Conservation (phyloP, 192 early-diverging fungal genomes). For the Funneliformis geosporum region DNA sequence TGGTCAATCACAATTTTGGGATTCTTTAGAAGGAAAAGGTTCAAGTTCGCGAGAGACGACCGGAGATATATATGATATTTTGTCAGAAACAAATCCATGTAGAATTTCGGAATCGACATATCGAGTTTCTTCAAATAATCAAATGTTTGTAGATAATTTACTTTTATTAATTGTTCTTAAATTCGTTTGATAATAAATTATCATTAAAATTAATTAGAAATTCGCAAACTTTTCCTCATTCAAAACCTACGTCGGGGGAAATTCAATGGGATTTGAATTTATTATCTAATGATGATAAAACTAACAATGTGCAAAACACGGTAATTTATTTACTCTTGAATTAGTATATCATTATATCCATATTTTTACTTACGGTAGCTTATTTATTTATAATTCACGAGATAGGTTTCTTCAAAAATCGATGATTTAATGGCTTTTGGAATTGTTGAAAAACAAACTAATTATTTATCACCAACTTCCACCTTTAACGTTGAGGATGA, state of each 20-base stretch:
- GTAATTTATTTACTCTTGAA: not conserved
- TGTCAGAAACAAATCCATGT: not conserved
- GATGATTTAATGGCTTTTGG: slow-evolving; percentile 24
- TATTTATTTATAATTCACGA: not conserved
- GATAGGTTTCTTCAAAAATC: not conserved
- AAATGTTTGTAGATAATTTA: not conserved
- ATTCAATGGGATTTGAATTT: not conserved
- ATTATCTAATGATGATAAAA: not conserved
- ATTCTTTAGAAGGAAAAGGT: slow-evolving; percentile 14
- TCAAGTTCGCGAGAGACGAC: not conserved
- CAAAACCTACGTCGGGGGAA: not conserved
- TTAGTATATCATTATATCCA: not conserved
- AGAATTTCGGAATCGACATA: not conserved
- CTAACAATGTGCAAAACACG: not conserved
- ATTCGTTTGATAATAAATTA: not conserved
- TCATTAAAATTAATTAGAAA: not conserved
- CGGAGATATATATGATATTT: not conserved
- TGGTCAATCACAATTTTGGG: slow-evolving; percentile 15
- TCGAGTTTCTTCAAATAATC: not conserved
- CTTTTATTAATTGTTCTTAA: not conserved
- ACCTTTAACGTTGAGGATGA: not conserved
- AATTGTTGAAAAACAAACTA: not conserved
- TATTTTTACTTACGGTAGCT: not conserved
- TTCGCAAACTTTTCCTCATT: not conserved
- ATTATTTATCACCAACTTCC: not conserved